A percentile compares a stretch with the other conserved stretches of the same genome.
These are phyloP conservation scores for Venustampulla echinocandica DNA, from an alignment of 495 filamentous ascomycete species.

Conservation along the genomic window DNA sequence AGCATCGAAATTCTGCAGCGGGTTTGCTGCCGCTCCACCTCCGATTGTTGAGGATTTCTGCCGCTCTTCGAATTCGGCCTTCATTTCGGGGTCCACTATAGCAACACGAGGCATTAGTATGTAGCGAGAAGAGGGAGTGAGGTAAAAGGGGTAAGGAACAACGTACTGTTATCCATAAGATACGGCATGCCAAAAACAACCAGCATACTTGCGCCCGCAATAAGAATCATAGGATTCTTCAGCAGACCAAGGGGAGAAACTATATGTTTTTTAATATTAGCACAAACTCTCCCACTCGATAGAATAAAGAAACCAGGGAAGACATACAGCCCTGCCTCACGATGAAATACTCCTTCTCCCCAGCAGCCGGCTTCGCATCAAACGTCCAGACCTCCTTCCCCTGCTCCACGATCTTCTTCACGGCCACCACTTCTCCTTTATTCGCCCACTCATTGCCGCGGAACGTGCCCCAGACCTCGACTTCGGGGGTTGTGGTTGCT, in stretches of 20 bases:
- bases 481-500: conserved; percentile 36
- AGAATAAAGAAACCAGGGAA: conserved; percentile 5
- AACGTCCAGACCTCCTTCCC: conserved; percentile 30
- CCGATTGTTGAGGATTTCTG: conserved; percentile 62
- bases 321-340: conserved; percentile 65
- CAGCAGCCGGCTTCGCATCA: conserved; percentile 53
- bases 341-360: conserved; percentile 61
- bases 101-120: not conserved
- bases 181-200: conserved; percentile 88
- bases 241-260: conserved; percentile 57
- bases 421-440: conserved; percentile 54
- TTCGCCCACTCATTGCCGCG: conserved; percentile 83
- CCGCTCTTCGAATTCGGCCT: conserved; percentile 83
- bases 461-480: conserved; percentile 75
- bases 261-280: conserved; percentile 27
- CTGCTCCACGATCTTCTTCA: conserved; percentile 18
- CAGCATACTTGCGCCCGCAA: conserved; percentile 70
- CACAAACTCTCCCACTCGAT: not conserved
- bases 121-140: not conserved
- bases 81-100: conserved; percentile 92
- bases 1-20: conserved; percentile 71
- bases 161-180: conserved; percentile 89
- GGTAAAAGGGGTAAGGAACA: not conserved
- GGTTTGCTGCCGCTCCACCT: conserved; percentile 33
- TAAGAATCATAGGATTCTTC: conserved; percentile 90